Evolutionary conservation across 352 stramenopile species (phyloP).

Genomic region (Phytophthora lateralis): DNA sequence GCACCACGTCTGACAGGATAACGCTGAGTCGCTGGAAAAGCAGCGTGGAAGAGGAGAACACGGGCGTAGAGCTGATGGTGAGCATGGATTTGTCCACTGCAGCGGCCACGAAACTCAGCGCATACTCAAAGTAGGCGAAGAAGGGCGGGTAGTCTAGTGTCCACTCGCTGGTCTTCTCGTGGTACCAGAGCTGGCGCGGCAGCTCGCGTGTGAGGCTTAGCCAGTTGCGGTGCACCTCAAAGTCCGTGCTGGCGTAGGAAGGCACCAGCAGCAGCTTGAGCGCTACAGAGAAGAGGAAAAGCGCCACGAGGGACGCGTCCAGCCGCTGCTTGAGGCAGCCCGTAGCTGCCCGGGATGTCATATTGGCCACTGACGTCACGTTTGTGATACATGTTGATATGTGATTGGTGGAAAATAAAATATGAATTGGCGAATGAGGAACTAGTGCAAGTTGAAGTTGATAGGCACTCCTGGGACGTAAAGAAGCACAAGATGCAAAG

Average conservation of each 20-base stretch:
- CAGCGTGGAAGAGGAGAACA: conserved; percentile 69
- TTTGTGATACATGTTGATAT: conserved; percentile 15
- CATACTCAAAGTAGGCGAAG: conserved; percentile 97
- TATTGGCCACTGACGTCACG: conserved; percentile 14
- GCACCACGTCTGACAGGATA: conserved; percentile 87
- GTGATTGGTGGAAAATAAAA: conserved; percentile 18
- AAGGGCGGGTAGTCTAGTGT: conserved; percentile 99
- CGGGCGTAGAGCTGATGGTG: conserved; percentile 54
- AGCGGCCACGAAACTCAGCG: conserved; percentile 70
- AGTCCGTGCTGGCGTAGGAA: conserved; percentile 96
- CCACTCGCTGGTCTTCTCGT: conserved; percentile 94
- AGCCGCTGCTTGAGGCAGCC: conserved; percentile 26
- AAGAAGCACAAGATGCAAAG: neutral
- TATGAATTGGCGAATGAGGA: neutral
- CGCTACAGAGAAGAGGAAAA: conserved; percentile 55
- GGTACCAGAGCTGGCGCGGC: conserved; percentile 94
- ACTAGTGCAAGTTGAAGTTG: conserved; percentile 18
- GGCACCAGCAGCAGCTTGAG: conserved; percentile 92
- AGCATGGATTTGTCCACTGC: conserved; percentile 74
- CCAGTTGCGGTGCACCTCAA: conserved; percentile 99
- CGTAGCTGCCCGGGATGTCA: conserved; percentile 17
- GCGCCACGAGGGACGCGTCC: conserved; percentile 50
- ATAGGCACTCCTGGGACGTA: conserved; percentile 10
- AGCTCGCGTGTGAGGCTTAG: conserved; percentile 94
- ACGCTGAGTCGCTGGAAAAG: conserved; percentile 95